Evolutionary conservation across 1,284 basidiomycete species (phyloP).

Genomic region (Cutaneotrichosporon arboriforme): DNA sequence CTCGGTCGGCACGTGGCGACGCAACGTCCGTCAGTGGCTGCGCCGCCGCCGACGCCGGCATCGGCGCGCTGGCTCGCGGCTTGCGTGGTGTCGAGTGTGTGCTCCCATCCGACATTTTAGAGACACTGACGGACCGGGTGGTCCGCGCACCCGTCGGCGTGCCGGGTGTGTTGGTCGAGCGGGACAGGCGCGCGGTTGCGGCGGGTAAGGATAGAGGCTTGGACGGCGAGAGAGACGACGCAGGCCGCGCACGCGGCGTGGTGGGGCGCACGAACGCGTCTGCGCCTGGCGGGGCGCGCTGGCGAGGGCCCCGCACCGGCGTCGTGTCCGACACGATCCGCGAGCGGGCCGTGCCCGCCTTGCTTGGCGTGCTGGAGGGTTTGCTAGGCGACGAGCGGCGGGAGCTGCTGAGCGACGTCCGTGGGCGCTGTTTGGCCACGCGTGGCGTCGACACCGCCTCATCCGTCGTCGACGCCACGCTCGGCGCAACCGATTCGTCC

Average conservation of each 20-base stretch:
- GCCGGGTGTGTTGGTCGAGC: too few relatives aligned
- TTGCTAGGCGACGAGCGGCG: too few relatives aligned
- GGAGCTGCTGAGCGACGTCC: too few relatives aligned
- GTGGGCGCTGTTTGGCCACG: background rate
- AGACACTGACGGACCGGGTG: too few relatives aligned
- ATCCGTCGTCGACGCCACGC: background rate
- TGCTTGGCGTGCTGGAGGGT: background rate
- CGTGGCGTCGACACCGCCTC: background rate
- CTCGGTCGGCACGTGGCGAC: background rate
- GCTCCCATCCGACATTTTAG: too few relatives aligned
- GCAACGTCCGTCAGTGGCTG: too few relatives aligned
- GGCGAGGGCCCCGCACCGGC: background rate
- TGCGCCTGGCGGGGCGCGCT: slow-evolving; percentile 11
- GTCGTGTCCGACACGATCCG: background rate
- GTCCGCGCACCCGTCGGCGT: too few relatives aligned
- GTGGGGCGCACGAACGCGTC: background rate
- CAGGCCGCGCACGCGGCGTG: background rate
- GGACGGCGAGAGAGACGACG: background rate
- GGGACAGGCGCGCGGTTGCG: too few relatives aligned
- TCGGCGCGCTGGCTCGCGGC: too few relatives aligned
- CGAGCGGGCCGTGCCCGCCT: background rate
- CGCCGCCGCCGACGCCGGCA: too few relatives aligned
- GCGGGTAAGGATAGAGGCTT: too few relatives aligned
- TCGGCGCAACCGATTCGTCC: slow-evolving; percentile 5
- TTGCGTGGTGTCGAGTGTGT: too few relatives aligned